Evolutionary conservation across 2,329 filamentous ascomycete species (phyloP), one percentile per base, ranked within the genome.

Genomic region (Plectosphaerella cucumerina): DNA sequence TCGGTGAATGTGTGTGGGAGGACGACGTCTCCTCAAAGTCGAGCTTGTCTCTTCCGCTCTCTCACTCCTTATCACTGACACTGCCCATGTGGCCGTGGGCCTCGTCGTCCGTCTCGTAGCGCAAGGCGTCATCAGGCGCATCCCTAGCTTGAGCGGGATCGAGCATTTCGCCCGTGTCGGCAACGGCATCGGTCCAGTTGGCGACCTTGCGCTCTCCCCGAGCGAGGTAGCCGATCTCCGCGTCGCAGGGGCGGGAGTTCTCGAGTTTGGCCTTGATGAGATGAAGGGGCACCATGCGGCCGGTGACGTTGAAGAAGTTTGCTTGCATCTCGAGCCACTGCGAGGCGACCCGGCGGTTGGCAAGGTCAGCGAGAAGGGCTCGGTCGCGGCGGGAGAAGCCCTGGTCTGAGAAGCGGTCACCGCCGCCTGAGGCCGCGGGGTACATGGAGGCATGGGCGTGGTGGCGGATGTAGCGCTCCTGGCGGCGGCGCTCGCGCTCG

Each of bases 321-420:
- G 71, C 69, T 53, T 76, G 72, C 60, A 74, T 68, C 53, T 73
- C 67, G 1, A 73, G 60, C 68, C 70, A 74, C 21, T 62, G 63
- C 23, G 60, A 60, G 18, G 54, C 59, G 44, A 65, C 62, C 35
- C 65, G 61, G 48, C 63, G 62, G 52, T 62, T 65, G 23, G 70
- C 65, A 2, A 71, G 56, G 6, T 65, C 50, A 2, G 62, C 69
- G 4, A 75, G 63, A 5, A 72, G 58, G 14, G 62, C 58, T 33
- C 66, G 67, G 53, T 72, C 69, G 18, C 55, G 56, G 47, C 59
- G 52, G 46, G 58, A 56, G 33, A 67, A 62, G 55, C 59, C 50
- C 20, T 54, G 57, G 26, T 65, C 59, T 1, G 62, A 55, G 34
- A 59, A 21, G 2, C 58, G 6, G 45, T 47, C 45, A 11, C 9